These are phyloP conservation scores for Chaetomium cochliodes DNA, from an alignment of 495 filamentous ascomycete species.

Conservation along the genomic window DNA sequence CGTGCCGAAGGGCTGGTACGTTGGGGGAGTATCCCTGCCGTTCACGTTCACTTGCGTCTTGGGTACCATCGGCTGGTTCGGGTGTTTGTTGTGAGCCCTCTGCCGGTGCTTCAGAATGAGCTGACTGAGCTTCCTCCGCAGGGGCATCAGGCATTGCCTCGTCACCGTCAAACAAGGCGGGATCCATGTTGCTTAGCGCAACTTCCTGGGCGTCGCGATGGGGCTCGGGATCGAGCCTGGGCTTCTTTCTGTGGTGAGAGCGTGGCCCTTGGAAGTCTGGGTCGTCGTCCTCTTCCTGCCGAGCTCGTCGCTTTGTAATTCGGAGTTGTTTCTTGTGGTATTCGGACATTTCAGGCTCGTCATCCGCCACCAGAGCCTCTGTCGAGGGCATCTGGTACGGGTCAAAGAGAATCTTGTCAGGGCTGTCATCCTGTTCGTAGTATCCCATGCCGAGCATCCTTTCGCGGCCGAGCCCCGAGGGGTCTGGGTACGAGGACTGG, in stretches of 20 bases:
- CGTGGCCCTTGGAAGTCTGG: conserved; percentile 45
- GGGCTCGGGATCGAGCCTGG: conserved; percentile 24
- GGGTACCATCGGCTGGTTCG: conserved; percentile 17
- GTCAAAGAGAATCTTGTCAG: conserved; percentile 52
- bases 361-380: conserved; percentile 37
- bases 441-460: conserved; percentile 56
- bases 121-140: conserved; percentile 17
- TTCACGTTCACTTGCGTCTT: conserved; percentile 19
- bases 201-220: conserved; percentile 29
- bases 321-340: conserved; percentile 50
- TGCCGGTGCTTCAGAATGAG: conserved; percentile 5
- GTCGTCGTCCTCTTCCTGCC: conserved; percentile 47
- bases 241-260: conserved; percentile 41
- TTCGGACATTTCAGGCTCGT: conserved; percentile 46
- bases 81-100: neutral
- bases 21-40: conserved; percentile 35
- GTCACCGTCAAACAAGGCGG: conserved; percentile 35
- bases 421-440: conserved; percentile 54
- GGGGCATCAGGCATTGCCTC: conserved; percentile 26
- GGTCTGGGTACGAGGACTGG: conserved; percentile 49
- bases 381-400: conserved; percentile 47
- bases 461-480: conserved; percentile 43
- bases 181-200: conserved; percentile 42
- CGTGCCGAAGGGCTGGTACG: conserved; percentile 44
- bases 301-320: conserved; percentile 46